Percentiles rank a stretch among this genome's conserved stretches.
phyloP scores from a whole-genome alignment of 1,284 basidiomycete species.

The Tremellales sp. region DNA sequence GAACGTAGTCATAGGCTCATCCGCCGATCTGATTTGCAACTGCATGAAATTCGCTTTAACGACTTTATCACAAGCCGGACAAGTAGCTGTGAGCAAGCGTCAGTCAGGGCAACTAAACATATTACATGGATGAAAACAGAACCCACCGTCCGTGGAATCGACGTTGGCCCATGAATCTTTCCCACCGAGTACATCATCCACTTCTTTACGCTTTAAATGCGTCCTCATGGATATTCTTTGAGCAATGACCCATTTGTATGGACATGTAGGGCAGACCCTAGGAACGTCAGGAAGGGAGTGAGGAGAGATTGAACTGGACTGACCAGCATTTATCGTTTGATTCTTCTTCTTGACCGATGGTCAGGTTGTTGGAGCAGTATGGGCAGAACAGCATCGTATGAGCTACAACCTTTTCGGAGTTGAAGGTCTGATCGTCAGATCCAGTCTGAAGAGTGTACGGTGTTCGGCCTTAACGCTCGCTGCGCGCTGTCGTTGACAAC shows the following conservation, averaged over 20 bases:
- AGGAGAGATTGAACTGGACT: background rate
- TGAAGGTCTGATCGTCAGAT: no score
- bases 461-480: no score
- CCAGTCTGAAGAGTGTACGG: no score
- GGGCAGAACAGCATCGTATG: conserved; percentile 83
- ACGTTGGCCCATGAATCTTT: conserved; percentile 95
- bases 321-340: conserved; percentile 45
- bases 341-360: conserved; percentile 55
- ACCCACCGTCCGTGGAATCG: conserved; percentile 74
- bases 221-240: conserved; percentile 85
- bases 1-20: conserved; percentile 97
- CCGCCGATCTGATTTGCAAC: conserved; percentile 91
- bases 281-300: conserved; percentile 1
- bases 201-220: conserved; percentile 74
- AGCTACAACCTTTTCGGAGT: no score
- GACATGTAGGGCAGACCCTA: conserved; percentile 90
- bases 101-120: no score
- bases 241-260: conserved; percentile 87
- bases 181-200: conserved; percentile 90
- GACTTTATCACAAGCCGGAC: conserved; percentile 80
- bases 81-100: conserved; percentile 57
- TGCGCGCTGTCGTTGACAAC: no score
- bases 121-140: no score
- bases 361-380: conserved; percentile 85
- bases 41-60: conserved; percentile 86